Percentiles rank a stretch among this genome's conserved stretches.
Evolutionary conservation across 1,284 basidiomycete genomes (phyloP).

Genomic region (Apiotrichum akiyoshidainum): DNA sequence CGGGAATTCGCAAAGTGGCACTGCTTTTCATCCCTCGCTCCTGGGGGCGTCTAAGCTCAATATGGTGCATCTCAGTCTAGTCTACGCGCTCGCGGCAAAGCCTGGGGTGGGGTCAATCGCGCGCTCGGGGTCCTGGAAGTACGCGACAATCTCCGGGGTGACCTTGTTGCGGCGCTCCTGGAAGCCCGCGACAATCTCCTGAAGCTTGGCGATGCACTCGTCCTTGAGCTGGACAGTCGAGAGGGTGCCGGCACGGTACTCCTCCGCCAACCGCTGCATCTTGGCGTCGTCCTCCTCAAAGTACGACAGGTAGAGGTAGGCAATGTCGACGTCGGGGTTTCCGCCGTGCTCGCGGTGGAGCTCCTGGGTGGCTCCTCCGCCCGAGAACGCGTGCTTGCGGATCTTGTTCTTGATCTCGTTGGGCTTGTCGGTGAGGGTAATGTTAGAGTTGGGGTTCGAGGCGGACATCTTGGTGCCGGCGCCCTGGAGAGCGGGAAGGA

Average conservation of each 20-base stretch:
- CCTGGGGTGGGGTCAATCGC: conserved; percentile 62
- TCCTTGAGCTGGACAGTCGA: conserved; percentile 92
- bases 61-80: too few species aligned
- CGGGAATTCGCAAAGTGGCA: neutral
- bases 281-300: conserved; percentile 93
- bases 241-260: conserved; percentile 84
- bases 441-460: conserved; percentile 81
- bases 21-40: neutral
- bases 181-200: conserved; percentile 80
- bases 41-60: neutral
- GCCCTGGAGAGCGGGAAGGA: conserved; percentile 97
- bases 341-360: conserved; percentile 87
- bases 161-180: conserved; percentile 83
- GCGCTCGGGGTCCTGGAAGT: conserved; percentile 80
- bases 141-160: conserved; percentile 70
- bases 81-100: neutral
- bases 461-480: conserved; percentile 99
- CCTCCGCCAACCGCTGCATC: conserved; percentile 72
- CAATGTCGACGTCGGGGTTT: conserved; percentile 91
- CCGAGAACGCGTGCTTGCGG: conserved; percentile 86
- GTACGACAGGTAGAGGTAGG: conserved; percentile 95
- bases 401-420: conserved; percentile 98
- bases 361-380: conserved; percentile 85
- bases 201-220: conserved; percentile 78
- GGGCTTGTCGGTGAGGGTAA: conserved; percentile 92